Base-by-base conservation (phyloP, 1,284 basidiomycete genomes). In the Termitomyces sp. region DNA sequence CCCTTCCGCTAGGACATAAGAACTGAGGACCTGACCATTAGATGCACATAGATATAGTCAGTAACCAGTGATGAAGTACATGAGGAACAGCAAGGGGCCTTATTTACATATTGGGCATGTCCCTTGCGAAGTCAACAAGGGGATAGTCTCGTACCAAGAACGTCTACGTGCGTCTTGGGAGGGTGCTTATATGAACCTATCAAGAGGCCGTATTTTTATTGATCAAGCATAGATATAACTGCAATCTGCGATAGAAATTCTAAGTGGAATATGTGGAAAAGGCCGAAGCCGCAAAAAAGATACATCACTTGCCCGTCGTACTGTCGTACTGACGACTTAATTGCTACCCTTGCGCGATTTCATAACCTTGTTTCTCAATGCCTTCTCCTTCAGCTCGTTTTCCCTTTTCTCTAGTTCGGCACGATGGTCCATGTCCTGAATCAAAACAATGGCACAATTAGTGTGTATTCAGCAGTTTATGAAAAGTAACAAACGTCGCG, bases 301-400 rank as follows among this genome's bases (percentile, higher is more conserved):
- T 30, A 49, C 19, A 38, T 56, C 53, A 61, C 59, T 62, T 61
- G 57, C 60, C 54, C 54, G 43, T 55, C 36, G 38, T n/a, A 48
- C 12, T 33, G 30, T 19, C 28, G 2, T 31, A 21, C 17, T 28
- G 33, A 47, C 41, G 53, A 33, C 46, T 56, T 47, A 54, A 49
- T 31, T 59, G 41, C 67, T 68, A 24, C 61, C 63, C 66, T 86
- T 88, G 61, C 87, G 74, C 33, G 83, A 84, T 62, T 85, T 76
- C 61, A 90, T 80, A 52, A 90, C 88, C 65, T 90, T 90, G 64
- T 90, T 89, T 62, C 88, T 78, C 64, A 90, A 67, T n/a, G 88
- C 88, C 65, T 73, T 80, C 62, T 90, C 88, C 65, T 89, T 90
- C 47, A 90, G 66, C 64, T 90, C 88, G 62, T 79, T 89, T 63